Base-by-base conservation (phyloP, 441 rosid genomes). In the Bocquillonia castaneifolia region DNA sequence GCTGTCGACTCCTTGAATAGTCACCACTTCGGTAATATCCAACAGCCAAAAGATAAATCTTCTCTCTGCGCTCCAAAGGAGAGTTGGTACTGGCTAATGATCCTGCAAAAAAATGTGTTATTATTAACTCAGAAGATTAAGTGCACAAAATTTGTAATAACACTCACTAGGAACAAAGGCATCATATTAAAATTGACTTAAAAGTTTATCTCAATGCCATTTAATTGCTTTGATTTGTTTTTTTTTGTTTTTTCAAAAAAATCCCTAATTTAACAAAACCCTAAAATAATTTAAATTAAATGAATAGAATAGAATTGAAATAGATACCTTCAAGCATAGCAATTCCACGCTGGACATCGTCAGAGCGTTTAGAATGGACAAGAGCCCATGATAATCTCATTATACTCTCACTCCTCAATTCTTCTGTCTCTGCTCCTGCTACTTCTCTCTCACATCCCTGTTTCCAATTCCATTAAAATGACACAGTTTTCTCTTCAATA, bases 321-420 rank as follows among this genome's bases (percentile, higher is more conserved):
- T 31, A 5, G 12, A 28, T 74, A 89, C 98, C 88, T 83, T 91
- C 93, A 76, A 93, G 92, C 97, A 93, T 89, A 48, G 90, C 97
- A 31, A 86, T 88, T 54, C 97, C 99, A 2, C 97, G 96, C 71
- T 89, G 96, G 63, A 88, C 90, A 72, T 93, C 93, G 74, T 89
- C 96, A 3, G 76, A 45, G 61, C 81, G 87, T 68, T 75, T 83
- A 13, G 99, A 93, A 78, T 93, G 99, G 73, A 88, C 96, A 20
- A 93, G 95, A 31, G 96, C 93, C 99, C 99, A 93, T 0, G 99
- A 93, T 67, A 93, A 83, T 20, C 97, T 73, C 95, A 91, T 93
- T 12, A 93, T 64, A 73, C 87, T 78, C 17, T 91, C 93, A 26
- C 66, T 86, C 81, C 83, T 87, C 52, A 65, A 64, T 25, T 83